Evolutionary conservation across 768 basidiomycete species (phyloP).

Genomic region (Coprinopsis cinerea): DNA sequence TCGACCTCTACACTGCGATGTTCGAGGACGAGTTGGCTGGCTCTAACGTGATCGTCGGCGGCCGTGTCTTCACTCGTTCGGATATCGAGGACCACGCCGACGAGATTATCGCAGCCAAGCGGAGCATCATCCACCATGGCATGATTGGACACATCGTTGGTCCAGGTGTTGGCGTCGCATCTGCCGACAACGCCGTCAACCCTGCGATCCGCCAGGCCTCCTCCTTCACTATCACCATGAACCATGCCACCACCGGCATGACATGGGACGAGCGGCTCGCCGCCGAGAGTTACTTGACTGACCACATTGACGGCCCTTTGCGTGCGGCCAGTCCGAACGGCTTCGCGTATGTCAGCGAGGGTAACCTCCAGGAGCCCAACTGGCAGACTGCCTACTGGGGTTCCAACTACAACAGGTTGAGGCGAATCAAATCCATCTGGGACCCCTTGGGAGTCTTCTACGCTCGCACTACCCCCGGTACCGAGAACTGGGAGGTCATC

Average conservation of each 20-base stretch:
- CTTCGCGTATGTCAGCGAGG: constrained; percentile 10
- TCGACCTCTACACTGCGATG: constrained; percentile 12
- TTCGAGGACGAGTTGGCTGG: constrained; percentile 10
- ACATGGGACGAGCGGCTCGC: constrained; percentile 9
- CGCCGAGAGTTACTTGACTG: constrained; percentile 7
- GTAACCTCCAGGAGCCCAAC: constrained; percentile 11
- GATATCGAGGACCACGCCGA: constrained; percentile 6
- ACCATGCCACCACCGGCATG: background rate
- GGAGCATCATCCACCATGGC: constrained; percentile 2
- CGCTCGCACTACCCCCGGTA: constrained; percentile 6
- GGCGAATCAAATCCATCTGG: background rate
- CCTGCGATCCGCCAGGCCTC: constrained; percentile 6
- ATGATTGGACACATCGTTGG: constrained; percentile 11
- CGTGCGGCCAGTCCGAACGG: constrained; percentile 12
- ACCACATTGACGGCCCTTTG: constrained; percentile 6
- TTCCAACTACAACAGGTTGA: constrained; percentile 7
- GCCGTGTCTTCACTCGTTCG: constrained; percentile 9
- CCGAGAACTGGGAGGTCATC: constrained; percentile 8
- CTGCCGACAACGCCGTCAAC: constrained; percentile 7
- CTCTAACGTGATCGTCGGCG: constrained; percentile 4
- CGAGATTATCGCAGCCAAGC: constrained; percentile 9
- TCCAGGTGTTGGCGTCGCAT: background rate
- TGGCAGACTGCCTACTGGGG: constrained; percentile 15
- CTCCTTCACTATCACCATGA: background rate
- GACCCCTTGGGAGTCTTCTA: constrained; percentile 6